Evolutionary conservation across 305 asterid species (phyloP).

Genomic region (Fraxinus nigra): DNA sequence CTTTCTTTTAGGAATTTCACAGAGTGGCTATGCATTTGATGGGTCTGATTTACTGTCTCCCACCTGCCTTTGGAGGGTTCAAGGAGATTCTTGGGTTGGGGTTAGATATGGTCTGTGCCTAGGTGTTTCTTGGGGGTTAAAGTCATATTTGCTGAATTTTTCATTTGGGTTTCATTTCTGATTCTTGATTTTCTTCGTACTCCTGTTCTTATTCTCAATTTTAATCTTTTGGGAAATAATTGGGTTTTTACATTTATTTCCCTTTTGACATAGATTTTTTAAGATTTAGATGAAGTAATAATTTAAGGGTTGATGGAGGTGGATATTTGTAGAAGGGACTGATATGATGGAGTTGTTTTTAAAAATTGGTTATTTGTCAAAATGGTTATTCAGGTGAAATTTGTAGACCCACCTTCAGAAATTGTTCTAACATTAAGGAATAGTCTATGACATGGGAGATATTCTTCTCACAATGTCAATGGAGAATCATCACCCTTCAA

Average conservation of each 20-base stretch:
- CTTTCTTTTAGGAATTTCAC: neutral
- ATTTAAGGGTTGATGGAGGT: conserved; percentile 38
- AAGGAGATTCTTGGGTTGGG: conserved; percentile 47
- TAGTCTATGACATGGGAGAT: conserved; percentile 54
- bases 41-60: conserved; percentile 39
- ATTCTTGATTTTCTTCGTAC: conserved; percentile 12
- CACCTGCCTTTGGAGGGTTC: conserved; percentile 36
- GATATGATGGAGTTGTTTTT: conserved; percentile 12
- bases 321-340: conserved; percentile 35
- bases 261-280: conserved; percentile 11
- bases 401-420: conserved; percentile 19
- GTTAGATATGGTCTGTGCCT: conserved; percentile 35
- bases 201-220: conserved; percentile 11
- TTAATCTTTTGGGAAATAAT: conserved; percentile 11
- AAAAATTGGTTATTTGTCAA: conserved; percentile 23
- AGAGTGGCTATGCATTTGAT: conserved; percentile 33
- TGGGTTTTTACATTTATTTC: conserved; percentile 19
- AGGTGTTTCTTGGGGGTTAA: conserved; percentile 27
- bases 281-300: conserved; percentile 26
- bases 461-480: conserved; percentile 60
- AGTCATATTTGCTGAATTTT: conserved; percentile 9
- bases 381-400: conserved; percentile 32
- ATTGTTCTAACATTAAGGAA: conserved; percentile 18
- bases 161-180: conserved; percentile 1
- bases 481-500: conserved; percentile 88